A percentile compares a stretch with the other conserved stretches of the same genome.
Evolutionary conservation across 2,329 filamentous ascomycete species (phyloP).

Genomic region (Pleomassaria siparia): DNA sequence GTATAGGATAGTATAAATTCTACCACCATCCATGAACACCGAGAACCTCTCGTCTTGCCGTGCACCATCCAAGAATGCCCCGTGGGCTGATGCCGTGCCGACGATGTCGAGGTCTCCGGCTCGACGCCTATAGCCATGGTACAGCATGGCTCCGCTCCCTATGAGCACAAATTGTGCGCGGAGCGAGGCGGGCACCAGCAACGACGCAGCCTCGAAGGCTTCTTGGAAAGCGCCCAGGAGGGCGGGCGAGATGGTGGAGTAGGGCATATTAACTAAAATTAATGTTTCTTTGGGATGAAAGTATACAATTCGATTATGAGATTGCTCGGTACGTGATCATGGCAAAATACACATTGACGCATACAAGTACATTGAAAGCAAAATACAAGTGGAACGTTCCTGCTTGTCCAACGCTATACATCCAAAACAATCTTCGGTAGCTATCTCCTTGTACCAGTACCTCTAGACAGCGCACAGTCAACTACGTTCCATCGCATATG

Average conservation of each 20-base stretch:
- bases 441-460: background rate
- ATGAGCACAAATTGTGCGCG: slow-evolving; percentile 1
- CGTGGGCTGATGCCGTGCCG: background rate
- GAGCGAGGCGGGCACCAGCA: background rate
- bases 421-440: background rate
- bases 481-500: background rate
- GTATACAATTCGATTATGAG: background rate
- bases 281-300: background rate
- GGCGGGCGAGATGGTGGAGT: background rate
- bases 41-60: background rate
- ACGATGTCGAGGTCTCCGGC: background rate
- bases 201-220: background rate
- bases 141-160: background rate
- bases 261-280: background rate
- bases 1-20: background rate
- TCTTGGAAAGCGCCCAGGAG: background rate
- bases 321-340: background rate
- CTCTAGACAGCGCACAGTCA: background rate
- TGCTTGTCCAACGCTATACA: background rate
- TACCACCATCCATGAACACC: background rate
- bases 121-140: background rate
- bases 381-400: background rate
- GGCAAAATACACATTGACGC: background rate
- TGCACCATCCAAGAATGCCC: background rate
- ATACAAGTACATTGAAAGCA: background rate